A percentile compares a stretch with the other conserved stretches of the same genome.
phyloP scores from a whole-genome alignment of 805 yeast species.

The Kodamaea neixiangensis region DNA sequence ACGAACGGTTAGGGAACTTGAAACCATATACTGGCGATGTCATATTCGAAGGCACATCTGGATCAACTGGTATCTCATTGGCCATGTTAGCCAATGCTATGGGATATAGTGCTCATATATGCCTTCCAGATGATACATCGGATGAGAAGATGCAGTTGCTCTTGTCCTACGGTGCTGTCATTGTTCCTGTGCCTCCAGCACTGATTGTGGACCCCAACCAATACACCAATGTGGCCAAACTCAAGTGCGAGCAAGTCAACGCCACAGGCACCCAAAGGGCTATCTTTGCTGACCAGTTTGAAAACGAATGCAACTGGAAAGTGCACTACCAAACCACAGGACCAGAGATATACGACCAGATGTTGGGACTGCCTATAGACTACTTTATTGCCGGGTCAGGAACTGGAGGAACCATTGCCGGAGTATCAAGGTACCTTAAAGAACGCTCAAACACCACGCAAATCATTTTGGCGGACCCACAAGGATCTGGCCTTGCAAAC shows the following conservation, averaged over 20 bases:
- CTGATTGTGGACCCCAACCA: slow-evolving; percentile 92
- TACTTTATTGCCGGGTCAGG: slow-evolving; percentile 91
- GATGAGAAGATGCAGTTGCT: slow-evolving; percentile 76
- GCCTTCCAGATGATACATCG: slow-evolving; percentile 92
- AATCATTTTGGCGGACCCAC: slow-evolving; percentile 88
- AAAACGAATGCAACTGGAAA: slow-evolving; percentile 87
- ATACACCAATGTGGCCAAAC: slow-evolving; percentile 84
- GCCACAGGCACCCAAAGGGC: slow-evolving; percentile 50
- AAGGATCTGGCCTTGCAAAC: slow-evolving; percentile 89
- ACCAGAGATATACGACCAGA: slow-evolving; percentile 85
- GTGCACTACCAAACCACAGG: slow-evolving; percentile 84
- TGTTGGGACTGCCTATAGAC: slow-evolving; percentile 58
- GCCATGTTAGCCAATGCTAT: slow-evolving; percentile 86
- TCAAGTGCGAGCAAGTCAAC: slow-evolving; percentile 57
- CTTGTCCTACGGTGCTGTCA: slow-evolving; percentile 72
- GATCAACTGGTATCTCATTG: slow-evolving; percentile 93
- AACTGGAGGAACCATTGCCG: slow-evolving; percentile 58
- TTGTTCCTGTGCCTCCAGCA: slow-evolving; percentile 90
- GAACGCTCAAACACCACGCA: slow-evolving; percentile 43
- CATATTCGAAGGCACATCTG: slow-evolving; percentile 93
- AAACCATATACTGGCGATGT: slow-evolving; percentile 64
- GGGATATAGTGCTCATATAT: slow-evolving; percentile 91
- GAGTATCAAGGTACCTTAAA: slow-evolving; percentile 39
- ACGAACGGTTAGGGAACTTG: slow-evolving; percentile 60
- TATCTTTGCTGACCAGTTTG: slow-evolving; percentile 93